Conservation (phyloP, 2,329 filamentous ascomycete genomes). For the Penicillium nordicum region DNA sequence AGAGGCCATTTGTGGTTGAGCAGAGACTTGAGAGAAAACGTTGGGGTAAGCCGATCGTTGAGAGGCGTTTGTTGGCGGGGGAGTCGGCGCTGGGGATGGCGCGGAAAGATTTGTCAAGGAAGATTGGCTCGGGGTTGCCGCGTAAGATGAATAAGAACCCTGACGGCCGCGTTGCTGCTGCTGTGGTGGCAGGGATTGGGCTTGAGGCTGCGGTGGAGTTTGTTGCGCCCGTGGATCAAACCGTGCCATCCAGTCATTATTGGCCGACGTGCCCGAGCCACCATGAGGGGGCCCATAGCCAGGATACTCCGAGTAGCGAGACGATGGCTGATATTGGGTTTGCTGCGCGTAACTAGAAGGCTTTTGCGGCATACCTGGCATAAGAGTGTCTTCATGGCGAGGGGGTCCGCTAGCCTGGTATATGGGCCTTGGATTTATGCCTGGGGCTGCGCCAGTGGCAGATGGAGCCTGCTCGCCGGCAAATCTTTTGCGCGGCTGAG, state of each 20-base stretch:
- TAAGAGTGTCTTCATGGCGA: conserved; percentile 26
- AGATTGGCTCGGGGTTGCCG: conserved; percentile 24
- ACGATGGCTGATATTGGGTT: conserved; percentile 27
- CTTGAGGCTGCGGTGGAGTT: conserved; percentile 14
- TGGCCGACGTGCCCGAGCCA: conserved; percentile 27
- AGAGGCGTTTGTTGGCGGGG: conserved; percentile 26
- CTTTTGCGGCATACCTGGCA: conserved; percentile 24
- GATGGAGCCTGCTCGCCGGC: conserved; percentile 38
- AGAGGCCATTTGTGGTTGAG: conserved; percentile 24
- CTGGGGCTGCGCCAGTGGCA: conserved; percentile 9
- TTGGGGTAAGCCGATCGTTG: conserved; percentile 31
- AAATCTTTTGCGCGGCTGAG: conserved; percentile 45
- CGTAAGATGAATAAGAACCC: conserved; percentile 31
- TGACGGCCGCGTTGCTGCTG: conserved; percentile 28
- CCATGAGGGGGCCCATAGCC: conserved; percentile 29
- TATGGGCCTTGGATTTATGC: conserved; percentile 27
- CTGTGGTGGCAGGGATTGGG: conserved; percentile 22
- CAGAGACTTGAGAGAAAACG: conserved; percentile 29
- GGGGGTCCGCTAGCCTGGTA: conserved; percentile 27
- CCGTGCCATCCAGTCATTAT: conserved; percentile 43
- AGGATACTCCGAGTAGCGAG: conserved; percentile 36
- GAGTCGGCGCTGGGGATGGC: conserved; percentile 37
- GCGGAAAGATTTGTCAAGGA: conserved; percentile 27
- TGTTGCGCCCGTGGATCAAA: conserved; percentile 42
- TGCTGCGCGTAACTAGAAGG: conserved; percentile 28